A percentile compares a stretch with the other conserved stretches of the same genome.
phyloP scores from a whole-genome alignment of 306 rosid species.

The Aeschynomene evenia region DNA sequence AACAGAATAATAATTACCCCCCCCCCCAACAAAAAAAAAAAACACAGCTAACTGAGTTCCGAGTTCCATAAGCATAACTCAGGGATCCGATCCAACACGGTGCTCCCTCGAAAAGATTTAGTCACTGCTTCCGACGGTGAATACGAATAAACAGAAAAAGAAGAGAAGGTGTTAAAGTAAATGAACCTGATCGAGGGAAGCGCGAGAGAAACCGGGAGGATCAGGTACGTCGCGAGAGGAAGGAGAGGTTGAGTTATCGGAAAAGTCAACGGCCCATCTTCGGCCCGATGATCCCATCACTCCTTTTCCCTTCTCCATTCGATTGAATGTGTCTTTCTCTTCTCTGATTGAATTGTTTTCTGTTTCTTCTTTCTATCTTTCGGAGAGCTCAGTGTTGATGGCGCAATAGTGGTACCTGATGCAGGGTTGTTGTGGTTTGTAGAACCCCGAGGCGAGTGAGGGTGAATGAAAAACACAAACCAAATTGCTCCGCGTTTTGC shows the following conservation, averaged over 20 bases:
- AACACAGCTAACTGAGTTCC: no score
- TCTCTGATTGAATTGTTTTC: background rate
- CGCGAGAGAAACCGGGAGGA: slow-evolving; percentile 95
- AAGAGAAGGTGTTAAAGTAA: background rate
- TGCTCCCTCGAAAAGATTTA: no score
- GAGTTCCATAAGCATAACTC: no score
- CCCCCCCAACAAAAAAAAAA: no score
- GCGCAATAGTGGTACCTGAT: background rate
- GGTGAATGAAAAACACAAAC: background rate
- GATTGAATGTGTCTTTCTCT: background rate
- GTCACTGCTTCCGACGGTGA: no score
- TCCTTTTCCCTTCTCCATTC: slow-evolving; percentile 86
- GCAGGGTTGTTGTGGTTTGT: background rate
- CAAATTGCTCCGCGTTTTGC: background rate
- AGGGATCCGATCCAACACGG: no score
- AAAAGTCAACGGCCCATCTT: slow-evolving; percentile 88
- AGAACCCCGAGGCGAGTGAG: background rate
- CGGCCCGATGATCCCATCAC: slow-evolving; percentile 61
- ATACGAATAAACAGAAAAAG: background rate
- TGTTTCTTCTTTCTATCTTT: background rate
- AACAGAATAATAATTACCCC: no score
- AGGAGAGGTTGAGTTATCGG: slow-evolving; percentile 67
- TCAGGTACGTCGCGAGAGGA: slow-evolving; percentile 71
- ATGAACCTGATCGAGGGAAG: slow-evolving; percentile 81
- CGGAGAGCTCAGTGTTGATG: no score